Evolutionary conservation across 1,284 basidiomycete genomes (phyloP).

Genomic region (Leccinum subrobustum): DNA sequence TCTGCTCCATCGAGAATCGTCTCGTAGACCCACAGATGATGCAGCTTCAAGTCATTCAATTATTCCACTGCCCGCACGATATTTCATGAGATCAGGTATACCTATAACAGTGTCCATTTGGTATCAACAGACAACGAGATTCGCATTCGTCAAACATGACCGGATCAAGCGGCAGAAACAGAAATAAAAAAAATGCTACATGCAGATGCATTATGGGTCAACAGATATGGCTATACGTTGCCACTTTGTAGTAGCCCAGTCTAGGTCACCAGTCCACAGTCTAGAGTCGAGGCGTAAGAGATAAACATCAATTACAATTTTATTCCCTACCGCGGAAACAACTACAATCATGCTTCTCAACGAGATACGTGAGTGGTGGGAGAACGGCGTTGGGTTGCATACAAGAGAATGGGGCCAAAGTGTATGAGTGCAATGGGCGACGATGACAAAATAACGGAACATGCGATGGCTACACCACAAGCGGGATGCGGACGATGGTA

Average conservation of each 20-base stretch:
- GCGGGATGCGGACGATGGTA: conserved; percentile 5
- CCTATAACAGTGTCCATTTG: neutral
- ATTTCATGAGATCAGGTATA: neutral
- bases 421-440: conserved; percentile 24
- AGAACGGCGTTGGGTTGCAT: conserved; percentile 9
- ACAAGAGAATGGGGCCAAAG: conserved; percentile 12
- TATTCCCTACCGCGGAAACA: conserved; percentile 10
- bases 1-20: no score
- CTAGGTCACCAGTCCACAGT: neutral
- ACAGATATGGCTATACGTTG: neutral
- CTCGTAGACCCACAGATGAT: neutral
- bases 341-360: conserved; percentile 11
- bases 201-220: neutral
- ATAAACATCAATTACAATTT: conserved; percentile 11
- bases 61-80: neutral
- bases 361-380: conserved; percentile 9
- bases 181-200: neutral
- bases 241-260: neutral
- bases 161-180: neutral
- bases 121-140: neutral
- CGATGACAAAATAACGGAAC: conserved; percentile 20
- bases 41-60: neutral
- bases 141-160: neutral
- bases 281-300: conserved; percentile 9
- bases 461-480: conserved; percentile 26